Evolutionary conservation across 2,329 filamentous ascomycete species (phyloP), one percentile per base, ranked within the genome.

Genomic region (Sporothrix brunneoviolacea): DNA sequence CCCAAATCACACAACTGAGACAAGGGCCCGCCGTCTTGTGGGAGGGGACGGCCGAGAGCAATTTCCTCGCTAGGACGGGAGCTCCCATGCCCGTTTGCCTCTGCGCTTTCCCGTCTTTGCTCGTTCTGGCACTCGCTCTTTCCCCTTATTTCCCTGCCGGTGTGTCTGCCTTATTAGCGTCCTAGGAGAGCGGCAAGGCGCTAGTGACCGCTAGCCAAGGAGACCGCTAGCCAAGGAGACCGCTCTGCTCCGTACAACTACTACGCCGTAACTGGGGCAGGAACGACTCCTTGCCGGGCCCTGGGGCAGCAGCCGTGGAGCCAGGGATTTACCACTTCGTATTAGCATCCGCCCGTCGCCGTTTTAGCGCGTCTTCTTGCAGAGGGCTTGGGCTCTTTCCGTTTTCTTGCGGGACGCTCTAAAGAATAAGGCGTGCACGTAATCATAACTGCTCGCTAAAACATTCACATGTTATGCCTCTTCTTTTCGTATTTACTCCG

Each of bases 321-420:
- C 5, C n/a, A n/a, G n/a, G n/a, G n/a, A n/a, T n/a, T n/a, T n/a
- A 33, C 22, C 33, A 22, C 22, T 38, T 44, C 32, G 42, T 46
- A 30, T 46, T 48, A 48, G 45, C 36, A 48, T 33, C 45, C 36
- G 36, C 44, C 35, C 15, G 15, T 48, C 18, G 36, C 24, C 22
- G 45, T 40, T 48, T 48, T 48, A 48, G 45, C 45, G 45, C 46
- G 19, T 36, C 38, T 28, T 41, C 37, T 30, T 36, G 38, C 27
- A 40, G 19, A 33, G 30, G 10, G 15, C 30, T 39, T 38, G 30
- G 8, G 9, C 13, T 24, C 19, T 48, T 48, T 28, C 33, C 33
- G 16, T 18, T 19, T 44, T 44, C 2, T 19, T 46, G 24, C 24
- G 10, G 24, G 24, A 28, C 24, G 24, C 24, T n/a, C n/a, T n/a